Evolutionary conservation across 345 rosid species (phyloP).

Genomic region (Linum tenue): DNA sequence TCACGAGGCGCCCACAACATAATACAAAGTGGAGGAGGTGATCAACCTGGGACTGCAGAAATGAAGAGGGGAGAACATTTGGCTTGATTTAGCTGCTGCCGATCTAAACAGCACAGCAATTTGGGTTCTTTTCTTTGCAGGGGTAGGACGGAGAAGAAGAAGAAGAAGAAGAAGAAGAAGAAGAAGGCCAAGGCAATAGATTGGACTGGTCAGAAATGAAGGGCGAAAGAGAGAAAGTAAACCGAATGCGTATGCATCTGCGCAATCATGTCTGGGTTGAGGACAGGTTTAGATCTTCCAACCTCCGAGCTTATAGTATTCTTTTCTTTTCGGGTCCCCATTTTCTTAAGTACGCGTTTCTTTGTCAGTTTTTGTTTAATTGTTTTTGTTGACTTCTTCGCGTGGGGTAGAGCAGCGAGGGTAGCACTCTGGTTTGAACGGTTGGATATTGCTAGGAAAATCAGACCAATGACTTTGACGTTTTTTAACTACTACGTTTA

Average conservation of each 20-base stretch:
- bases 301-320: not conserved
- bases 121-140: not conserved
- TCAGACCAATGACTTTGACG: not conserved
- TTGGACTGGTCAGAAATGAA: not conserved
- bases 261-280: not conserved
- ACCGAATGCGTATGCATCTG: not conserved
- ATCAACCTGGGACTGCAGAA: not conserved
- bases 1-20: not conserved
- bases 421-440: not conserved
- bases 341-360: not conserved
- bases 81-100: not conserved
- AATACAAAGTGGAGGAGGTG: not conserved
- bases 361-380: not conserved
- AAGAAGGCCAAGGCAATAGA: not conserved
- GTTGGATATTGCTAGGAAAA: not conserved
- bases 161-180: not conserved
- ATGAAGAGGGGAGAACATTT: not conserved
- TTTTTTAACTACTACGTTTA: not conserved
- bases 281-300: too few species aligned
- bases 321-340: not conserved
- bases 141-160: not conserved
- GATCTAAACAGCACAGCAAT: not conserved
- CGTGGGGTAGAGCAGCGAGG: not conserved
- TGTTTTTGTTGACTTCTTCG: not conserved
- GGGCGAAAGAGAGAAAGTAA: constrained; percentile 12